Percentiles rank a stretch among this genome's conserved stretches.
Evolutionary conservation across 2,329 filamentous ascomycete species (phyloP).

Genomic region (Calonectria ilicicola): DNA sequence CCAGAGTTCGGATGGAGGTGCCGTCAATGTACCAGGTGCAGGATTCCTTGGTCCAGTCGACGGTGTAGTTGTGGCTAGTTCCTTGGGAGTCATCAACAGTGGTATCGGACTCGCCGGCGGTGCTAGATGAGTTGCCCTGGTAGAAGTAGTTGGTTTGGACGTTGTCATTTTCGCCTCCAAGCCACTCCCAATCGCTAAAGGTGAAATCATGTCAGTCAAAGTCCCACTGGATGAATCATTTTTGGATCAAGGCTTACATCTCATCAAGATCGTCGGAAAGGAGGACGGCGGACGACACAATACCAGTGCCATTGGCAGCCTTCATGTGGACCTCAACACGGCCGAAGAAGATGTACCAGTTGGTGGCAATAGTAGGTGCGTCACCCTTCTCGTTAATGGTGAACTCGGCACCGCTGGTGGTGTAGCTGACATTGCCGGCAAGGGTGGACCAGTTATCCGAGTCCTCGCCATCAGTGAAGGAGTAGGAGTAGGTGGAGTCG

Average conservation of each 20-base stretch:
- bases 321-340: constrained; percentile 77
- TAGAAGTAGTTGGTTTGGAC: constrained; percentile 90
- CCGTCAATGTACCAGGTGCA: constrained; percentile 75
- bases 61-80: constrained; percentile 71
- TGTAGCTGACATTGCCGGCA: constrained; percentile 31
- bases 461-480: constrained; percentile 29
- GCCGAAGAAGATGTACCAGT: constrained; percentile 89
- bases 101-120: constrained; percentile 75
- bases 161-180: constrained; percentile 77
- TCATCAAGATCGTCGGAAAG: constrained; percentile 80
- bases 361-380: constrained; percentile 71
- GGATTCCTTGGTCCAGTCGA: constrained; percentile 74
- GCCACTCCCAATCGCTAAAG: constrained; percentile 79
- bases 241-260: constrained; percentile 8
- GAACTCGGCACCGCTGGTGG: constrained; percentile 39
- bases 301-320: constrained; percentile 77
- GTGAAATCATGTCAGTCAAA: background rate
- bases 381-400: constrained; percentile 70
- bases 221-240: background rate
- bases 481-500: constrained; percentile 20
- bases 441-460: constrained; percentile 30
- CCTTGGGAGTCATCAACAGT: constrained; percentile 65
- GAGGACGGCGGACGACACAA: constrained; percentile 81
- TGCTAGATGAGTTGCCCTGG: constrained; percentile 76
- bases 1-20: constrained; percentile 68